Evolutionary conservation across 345 rosid species (phyloP).

Genomic region (Citrus inodora): DNA sequence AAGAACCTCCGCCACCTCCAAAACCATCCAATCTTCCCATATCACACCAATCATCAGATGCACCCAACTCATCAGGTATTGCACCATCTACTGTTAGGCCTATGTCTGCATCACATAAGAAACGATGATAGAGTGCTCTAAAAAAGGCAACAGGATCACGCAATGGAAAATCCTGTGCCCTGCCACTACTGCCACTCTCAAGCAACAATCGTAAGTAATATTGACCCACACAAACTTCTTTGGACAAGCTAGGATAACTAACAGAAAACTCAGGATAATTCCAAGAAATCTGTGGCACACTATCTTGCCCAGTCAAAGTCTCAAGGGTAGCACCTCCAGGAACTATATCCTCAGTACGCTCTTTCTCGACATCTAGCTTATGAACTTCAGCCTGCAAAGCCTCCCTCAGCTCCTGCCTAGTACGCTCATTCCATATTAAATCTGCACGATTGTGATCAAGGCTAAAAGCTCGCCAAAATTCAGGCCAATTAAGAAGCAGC

Average conservation of each 20-base stretch:
- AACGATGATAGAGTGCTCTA: conserved; percentile 96
- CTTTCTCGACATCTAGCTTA: conserved; percentile 93
- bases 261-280: conserved; percentile 94
- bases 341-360: conserved; percentile 92
- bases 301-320: conserved; percentile 60
- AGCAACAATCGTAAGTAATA: conserved; percentile 96
- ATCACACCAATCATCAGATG: conserved; percentile 99
- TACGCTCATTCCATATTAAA: conserved; percentile 98
- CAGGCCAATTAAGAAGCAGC: conserved; percentile 90
- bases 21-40: conserved; percentile 96
- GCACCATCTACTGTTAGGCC: conserved; percentile 97
- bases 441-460: conserved; percentile 99
- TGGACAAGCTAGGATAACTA: conserved; percentile 86
- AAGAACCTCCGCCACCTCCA: conserved; percentile 97
- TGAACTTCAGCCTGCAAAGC: conserved; percentile 98
- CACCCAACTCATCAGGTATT: conserved; percentile 91
- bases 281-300: conserved; percentile 89
- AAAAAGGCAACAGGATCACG: conserved; percentile 97
- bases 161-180: conserved; percentile 95
- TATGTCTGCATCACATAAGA: conserved; percentile 95
- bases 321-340: conserved; percentile 65
- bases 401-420: conserved; percentile 95
- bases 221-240: conserved; percentile 99
- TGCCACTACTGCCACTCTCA: conserved; percentile 86
- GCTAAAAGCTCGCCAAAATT: conserved; percentile 98